Evolutionary conservation across 148 eudicot genomes (phyloP).

Genomic region (Dysphania ambrosioides): DNA sequence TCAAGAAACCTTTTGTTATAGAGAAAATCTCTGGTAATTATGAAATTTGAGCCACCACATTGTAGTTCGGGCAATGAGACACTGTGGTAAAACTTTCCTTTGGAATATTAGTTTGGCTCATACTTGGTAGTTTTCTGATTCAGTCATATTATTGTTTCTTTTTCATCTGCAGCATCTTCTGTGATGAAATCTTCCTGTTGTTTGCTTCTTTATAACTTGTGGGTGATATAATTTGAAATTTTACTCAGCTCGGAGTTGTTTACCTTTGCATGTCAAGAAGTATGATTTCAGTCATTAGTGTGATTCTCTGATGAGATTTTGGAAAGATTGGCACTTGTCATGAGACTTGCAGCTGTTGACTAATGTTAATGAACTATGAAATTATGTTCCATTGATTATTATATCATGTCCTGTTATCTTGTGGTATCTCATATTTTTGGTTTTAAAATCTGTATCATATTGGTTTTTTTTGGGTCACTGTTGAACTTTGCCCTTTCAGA

Average conservation of each 20-base stretch:
- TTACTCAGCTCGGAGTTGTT: not conserved
- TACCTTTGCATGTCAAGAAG: not conserved
- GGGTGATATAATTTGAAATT: not conserved
- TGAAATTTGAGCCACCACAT: not conserved
- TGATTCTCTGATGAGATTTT: not conserved
- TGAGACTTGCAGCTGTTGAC: conserved; percentile 4
- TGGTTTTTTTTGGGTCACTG: conserved; percentile 18
- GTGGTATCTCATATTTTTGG: not conserved
- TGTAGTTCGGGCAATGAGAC: not conserved
- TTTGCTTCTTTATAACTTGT: not conserved
- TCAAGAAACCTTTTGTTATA: not conserved
- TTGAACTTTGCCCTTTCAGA: conserved; percentile 48
- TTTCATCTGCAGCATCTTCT: conserved; percentile 3
- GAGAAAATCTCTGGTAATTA: not conserved
- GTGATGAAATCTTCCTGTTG: not conserved
- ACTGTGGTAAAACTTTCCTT: not conserved
- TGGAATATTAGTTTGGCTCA: not conserved
- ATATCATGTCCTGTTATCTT: not conserved
- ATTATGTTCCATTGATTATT: not conserved
- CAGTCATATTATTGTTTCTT: not conserved
- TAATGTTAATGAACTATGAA: not conserved
- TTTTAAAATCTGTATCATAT: not conserved
- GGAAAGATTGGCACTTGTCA: not conserved
- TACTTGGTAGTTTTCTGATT: not conserved
- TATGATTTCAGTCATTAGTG: not conserved